These are phyloP conservation scores for Populus trichocarpa DNA, from an alignment of 441 rosid genomes.

Conservation along the genomic window DNA sequence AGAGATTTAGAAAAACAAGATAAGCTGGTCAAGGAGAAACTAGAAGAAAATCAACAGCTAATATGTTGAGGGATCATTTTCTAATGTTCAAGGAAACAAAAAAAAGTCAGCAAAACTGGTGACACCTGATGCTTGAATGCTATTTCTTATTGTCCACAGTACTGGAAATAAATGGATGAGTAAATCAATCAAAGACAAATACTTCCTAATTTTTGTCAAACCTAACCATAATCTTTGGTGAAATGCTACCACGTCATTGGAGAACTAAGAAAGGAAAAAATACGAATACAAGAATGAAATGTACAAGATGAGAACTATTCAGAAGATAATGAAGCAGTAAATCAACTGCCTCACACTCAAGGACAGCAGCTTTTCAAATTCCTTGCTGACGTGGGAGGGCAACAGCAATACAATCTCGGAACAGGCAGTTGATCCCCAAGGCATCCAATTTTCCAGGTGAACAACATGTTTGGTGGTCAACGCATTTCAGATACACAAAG, in stretches of 20 bases:
- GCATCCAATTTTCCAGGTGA: neutral
- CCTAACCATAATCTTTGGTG: neutral
- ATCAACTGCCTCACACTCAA: neutral
- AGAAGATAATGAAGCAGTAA: constrained; percentile 5
- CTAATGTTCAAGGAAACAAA: neutral
- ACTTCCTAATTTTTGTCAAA: neutral
- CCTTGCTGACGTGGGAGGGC: neutral
- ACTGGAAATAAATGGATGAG: neutral
- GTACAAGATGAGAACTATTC: neutral
- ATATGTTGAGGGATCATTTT: neutral
- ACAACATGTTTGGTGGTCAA: neutral
- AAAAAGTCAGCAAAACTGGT: neutral
- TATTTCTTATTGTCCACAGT: neutral
- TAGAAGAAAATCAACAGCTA: constrained; percentile 5
- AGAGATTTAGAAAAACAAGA: constrained; percentile 12
- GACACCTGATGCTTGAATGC: neutral
- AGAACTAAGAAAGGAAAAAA: neutral
- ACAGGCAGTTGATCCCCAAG: neutral
- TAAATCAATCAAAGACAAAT: neutral
- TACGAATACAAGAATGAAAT: neutral
- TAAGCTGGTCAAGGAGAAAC: constrained; percentile 6
- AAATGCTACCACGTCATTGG: neutral
- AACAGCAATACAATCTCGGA: neutral
- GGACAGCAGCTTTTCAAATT: neutral
- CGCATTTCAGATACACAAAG: neutral